Evolutionary conservation across 2,329 filamentous ascomycete genomes (phyloP).

Genomic region (Sporothrix schenckii): DNA sequence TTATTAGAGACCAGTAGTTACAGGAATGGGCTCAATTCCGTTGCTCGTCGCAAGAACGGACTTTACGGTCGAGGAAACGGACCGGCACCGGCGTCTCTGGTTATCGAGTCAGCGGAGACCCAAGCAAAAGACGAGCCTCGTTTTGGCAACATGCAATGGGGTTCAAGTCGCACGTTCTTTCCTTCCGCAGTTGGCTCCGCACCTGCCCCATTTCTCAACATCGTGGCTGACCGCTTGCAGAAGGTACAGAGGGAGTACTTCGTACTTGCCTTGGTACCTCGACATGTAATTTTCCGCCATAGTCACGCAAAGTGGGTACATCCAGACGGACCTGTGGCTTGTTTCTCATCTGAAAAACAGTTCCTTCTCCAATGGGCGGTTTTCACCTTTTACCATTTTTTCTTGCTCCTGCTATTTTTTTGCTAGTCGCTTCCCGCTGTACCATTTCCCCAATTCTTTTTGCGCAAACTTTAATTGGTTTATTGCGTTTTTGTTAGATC

Average conservation of each 20-base stretch:
- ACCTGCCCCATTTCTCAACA: conserved; percentile 15
- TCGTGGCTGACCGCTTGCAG: conserved; percentile 11
- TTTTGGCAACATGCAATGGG: neutral
- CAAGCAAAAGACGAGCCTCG: neutral
- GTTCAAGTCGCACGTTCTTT: conserved; percentile 2
- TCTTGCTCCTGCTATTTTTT: conserved; percentile 32
- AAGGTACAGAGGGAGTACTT: neutral
- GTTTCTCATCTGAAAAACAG: neutral
- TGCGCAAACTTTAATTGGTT: conserved; percentile 7
- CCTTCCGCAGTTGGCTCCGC: conserved; percentile 5
- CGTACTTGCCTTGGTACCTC: conserved; percentile 5
- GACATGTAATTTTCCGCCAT: conserved; percentile 19
- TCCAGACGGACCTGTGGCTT: conserved; percentile 23
- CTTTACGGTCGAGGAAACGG: neutral
- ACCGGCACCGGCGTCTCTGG: neutral
- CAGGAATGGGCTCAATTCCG: neutral
- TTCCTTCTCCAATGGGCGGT: conserved; percentile 8
- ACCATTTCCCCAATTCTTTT: conserved; percentile 17
- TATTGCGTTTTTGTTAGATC: conserved; percentile 22
- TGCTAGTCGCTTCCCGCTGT: conserved; percentile 10
- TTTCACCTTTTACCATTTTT: conserved; percentile 29
- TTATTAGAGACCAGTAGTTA: neutral
- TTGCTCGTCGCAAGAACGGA: neutral
- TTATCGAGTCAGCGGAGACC: conserved; percentile 1
- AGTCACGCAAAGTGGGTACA: conserved; percentile 29